A percentile compares a stretch with the other conserved stretches of the same genome.
Evolutionary conservation across 2,329 filamentous ascomycete genomes (phyloP).

Genomic region (Aspergillus amoenus): DNA sequence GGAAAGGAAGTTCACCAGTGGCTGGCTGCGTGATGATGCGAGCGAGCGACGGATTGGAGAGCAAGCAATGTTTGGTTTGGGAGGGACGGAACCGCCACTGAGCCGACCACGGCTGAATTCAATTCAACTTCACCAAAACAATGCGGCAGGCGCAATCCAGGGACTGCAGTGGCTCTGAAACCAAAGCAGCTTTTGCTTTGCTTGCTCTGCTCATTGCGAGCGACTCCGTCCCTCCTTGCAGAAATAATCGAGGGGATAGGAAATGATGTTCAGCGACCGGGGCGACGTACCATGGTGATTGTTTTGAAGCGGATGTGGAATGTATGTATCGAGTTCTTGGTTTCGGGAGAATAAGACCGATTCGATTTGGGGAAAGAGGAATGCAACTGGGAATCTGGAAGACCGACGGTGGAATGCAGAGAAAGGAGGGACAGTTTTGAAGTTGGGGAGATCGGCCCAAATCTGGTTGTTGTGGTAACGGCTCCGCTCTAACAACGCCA

Average conservation of each 20-base stretch:
- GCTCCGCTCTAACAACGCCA: neutral
- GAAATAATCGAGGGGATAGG: constrained; percentile 1
- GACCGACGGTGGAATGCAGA: constrained; percentile 4
- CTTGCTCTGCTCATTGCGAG: neutral
- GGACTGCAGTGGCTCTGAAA: neutral
- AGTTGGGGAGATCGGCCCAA: constrained; percentile 4
- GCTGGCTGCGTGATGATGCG: constrained; percentile 6
- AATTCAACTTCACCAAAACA: constrained; percentile 1
- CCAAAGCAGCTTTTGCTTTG: neutral
- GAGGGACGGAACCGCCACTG: constrained; percentile 6
- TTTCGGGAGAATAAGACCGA: neutral
- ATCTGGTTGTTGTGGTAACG: constrained; percentile 25
- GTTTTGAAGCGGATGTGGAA: constrained; percentile 8
- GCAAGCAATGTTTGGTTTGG: neutral
- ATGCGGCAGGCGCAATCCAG: neutral
- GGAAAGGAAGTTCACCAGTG: neutral
- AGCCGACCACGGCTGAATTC: constrained; percentile 3
- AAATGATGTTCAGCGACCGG: neutral
- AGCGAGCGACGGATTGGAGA: constrained; percentile 11
- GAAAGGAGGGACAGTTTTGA: constrained; percentile 5
- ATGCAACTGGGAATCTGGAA: neutral
- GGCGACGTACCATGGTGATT: constrained; percentile 16
- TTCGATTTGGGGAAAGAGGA: neutral
- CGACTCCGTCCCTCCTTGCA: neutral
- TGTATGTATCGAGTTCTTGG: neutral